phyloP scores from a whole-genome alignment of 2,329 filamentous ascomycete genomes.

The Dactylella cylindrospora region DNA sequence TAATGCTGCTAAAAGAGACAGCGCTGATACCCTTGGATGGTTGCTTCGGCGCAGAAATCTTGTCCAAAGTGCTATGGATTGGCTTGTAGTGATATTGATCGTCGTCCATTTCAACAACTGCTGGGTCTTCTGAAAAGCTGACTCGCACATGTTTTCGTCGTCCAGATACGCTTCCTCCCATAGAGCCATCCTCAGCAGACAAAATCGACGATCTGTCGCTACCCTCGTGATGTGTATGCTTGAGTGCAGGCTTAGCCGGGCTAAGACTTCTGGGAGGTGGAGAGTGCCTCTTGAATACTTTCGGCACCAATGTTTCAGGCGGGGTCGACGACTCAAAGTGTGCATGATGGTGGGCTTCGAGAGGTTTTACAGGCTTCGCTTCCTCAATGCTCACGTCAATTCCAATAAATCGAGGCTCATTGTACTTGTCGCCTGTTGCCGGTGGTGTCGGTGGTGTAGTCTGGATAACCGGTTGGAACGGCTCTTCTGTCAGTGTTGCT shows the following conservation, averaged over 20 bases:
- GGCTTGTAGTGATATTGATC: slow-evolving; percentile 43
- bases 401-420: slow-evolving; percentile 14
- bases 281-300: slow-evolving; percentile 37
- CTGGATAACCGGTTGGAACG: slow-evolving; percentile 30
- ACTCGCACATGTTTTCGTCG: slow-evolving; percentile 41
- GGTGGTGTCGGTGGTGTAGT: slow-evolving; percentile 35
- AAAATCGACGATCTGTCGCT: slow-evolving; percentile 37
- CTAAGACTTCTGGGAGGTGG: slow-evolving; percentile 47
- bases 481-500: slow-evolving; percentile 37
- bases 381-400: no score
- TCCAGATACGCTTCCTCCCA: background rate
- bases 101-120: slow-evolving; percentile 44
- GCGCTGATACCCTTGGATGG: slow-evolving; percentile 15
- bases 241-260: slow-evolving; percentile 47
- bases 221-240: slow-evolving; percentile 41
- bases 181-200: slow-evolving; percentile 26
- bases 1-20: slow-evolving; percentile 36
- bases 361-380: no score
- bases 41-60: slow-evolving; percentile 22
- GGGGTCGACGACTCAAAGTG: background rate
- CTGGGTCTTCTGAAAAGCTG: slow-evolving; percentile 48
- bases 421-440: slow-evolving; percentile 4
- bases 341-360: slow-evolving; percentile 21
- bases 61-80: slow-evolving; percentile 36
- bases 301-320: slow-evolving; percentile 12